Evolutionary conservation across 495 filamentous ascomycete genomes (phyloP), one percentile per base, ranked within the genome.

Genomic region (Wilcoxina mikolae): DNA sequence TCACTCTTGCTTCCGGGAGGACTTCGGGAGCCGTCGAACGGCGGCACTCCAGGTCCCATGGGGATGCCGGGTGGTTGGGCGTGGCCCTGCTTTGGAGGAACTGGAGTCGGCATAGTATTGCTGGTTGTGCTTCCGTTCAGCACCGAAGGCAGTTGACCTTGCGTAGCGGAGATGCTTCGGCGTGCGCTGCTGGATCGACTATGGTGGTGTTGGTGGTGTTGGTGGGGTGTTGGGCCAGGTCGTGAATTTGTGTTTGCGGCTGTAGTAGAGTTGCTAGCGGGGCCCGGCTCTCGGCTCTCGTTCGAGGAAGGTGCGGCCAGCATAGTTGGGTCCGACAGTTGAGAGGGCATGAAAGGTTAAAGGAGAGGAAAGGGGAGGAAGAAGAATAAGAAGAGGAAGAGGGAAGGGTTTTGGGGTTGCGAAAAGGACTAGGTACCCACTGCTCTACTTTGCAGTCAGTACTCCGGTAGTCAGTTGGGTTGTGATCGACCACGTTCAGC

Each of bases 1-100:
- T 57, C 29, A 66, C 64, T 66, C 51, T 66, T 66, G 42, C 65
- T 66, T 27, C 59, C 61, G 0, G 64, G 64, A 9, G 64, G 64
- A 12, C 64, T 66, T 53, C 63, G 56, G 5, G 63, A 60, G 56
- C 59, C 63, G 27, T 66, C 64, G 31, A 66, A 66, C 27, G 64
- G 47, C 10, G 64, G 64, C 52, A 60, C 56, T 41, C 61, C 64
- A 22, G 61, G 56, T 24, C 57, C 60, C 52, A 60, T 54, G 20
- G 64, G 56, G 26, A 62, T 59, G 1, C 59, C 63, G 55, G 63
- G 62, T 22, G 64, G 63, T 28, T 65, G 62, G 35, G 46, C 51
- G 47, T 60, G 56, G 31, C 57, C 54, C 44, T 60, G 63, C 46
- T 60, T 55, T 33, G 59, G 54, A 20, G 63, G 56, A 28, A 63